Evolutionary conservation across 441 rosid species (phyloP).

Genomic region (Erodium moschatum): DNA sequence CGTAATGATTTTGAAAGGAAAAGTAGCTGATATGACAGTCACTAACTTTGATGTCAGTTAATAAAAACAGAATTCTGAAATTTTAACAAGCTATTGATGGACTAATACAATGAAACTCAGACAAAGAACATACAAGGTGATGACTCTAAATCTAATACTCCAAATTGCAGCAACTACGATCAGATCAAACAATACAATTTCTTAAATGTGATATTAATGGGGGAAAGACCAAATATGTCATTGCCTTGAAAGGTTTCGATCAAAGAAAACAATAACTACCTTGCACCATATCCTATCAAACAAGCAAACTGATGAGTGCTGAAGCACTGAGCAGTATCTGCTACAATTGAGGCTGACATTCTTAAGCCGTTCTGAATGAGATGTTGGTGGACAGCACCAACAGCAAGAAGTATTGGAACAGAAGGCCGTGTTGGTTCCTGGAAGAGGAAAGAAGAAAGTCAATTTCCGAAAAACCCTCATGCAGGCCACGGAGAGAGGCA

Average conservation of each 20-base stretch:
- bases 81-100: neutral
- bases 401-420: slow-evolving; percentile 91
- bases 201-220: slow-evolving; percentile 5
- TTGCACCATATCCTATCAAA: slow-evolving; percentile 97
- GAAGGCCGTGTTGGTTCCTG: slow-evolving; percentile 92
- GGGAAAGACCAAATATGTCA: neutral
- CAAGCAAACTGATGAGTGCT: slow-evolving; percentile 99
- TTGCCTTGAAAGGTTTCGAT: slow-evolving; percentile 10
- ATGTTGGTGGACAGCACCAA: slow-evolving; percentile 98
- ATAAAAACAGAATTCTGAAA: neutral
- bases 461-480: slow-evolving; percentile 6
- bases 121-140: neutral
- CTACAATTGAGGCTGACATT: slow-evolving; percentile 89
- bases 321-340: slow-evolving; percentile 97
- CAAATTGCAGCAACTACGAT: neutral
- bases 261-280: slow-evolving; percentile 37
- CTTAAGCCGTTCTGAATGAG: slow-evolving; percentile 94
- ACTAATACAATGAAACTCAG: neutral
- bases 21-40: neutral
- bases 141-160: neutral
- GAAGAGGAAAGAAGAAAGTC: slow-evolving; percentile 17
- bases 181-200: slow-evolving; percentile 7
- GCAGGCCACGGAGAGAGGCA: slow-evolving; percentile 6
- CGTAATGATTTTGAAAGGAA: neutral
- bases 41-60: neutral